phyloP scores from a whole-genome alignment of 2,329 filamentous ascomycete species.

The Paraconiothyrium brasiliense region DNA sequence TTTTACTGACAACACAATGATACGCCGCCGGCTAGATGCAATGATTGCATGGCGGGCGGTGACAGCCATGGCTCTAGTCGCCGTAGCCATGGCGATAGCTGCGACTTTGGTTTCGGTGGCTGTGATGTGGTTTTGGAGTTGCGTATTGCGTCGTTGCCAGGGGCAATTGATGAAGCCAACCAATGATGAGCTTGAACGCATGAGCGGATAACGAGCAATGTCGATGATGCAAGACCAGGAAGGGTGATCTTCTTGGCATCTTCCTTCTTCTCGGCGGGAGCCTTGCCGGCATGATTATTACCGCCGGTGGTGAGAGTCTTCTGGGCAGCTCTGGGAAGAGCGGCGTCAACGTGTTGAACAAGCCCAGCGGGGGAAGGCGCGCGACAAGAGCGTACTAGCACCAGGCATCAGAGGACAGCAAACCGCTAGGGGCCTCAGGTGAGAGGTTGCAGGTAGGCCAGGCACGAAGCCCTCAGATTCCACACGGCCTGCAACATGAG shows the following conservation, averaged over 20 bases:
- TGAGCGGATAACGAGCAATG: background rate
- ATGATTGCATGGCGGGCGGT: too few relatives aligned
- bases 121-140: too few relatives aligned
- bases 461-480: slow-evolving; percentile 14
- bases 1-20: too few relatives aligned
- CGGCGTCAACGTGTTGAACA: background rate
- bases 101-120: background rate
- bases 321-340: too few relatives aligned
- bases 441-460: slow-evolving; percentile 13
- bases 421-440: slow-evolving; percentile 6
- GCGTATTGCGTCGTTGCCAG: background rate
- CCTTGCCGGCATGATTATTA: too few relatives aligned
- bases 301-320: too few relatives aligned
- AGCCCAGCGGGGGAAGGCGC: background rate
- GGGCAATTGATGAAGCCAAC: background rate
- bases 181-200: background rate
- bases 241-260: too few relatives aligned
- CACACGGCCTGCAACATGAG: slow-evolving; percentile 12
- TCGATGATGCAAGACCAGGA: background rate
- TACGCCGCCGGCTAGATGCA: too few relatives aligned
- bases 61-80: background rate
- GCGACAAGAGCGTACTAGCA: slow-evolving; percentile 11
- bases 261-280: too few relatives aligned
- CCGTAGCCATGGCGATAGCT: background rate
- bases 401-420: slow-evolving; percentile 1